These are phyloP conservation scores for Dactylellina leptospora DNA, from an alignment of 2,329 filamentous ascomycete genomes.

Conservation along the genomic window DNA sequence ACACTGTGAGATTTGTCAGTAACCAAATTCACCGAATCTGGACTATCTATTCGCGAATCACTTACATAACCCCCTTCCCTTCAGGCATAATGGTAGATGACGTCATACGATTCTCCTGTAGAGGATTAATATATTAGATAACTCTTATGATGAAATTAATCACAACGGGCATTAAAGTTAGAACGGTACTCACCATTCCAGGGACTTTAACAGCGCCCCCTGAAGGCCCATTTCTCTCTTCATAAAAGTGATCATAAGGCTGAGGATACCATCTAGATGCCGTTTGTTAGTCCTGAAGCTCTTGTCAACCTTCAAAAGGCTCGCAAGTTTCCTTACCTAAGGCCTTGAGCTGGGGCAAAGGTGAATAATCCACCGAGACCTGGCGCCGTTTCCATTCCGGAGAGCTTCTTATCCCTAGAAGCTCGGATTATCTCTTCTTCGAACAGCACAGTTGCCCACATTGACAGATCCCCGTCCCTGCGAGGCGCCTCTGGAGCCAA, in stretches of 20 bases:
- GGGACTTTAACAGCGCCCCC: constrained; percentile 35
- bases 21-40: background rate
- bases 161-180: too few relatives aligned
- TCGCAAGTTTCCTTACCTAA: constrained; percentile 39
- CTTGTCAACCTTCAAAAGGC: too few relatives aligned
- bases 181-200: constrained; percentile 32
- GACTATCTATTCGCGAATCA: background rate
- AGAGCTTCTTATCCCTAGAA: constrained; percentile 38
- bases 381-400: constrained; percentile 41
- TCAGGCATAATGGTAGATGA: constrained; percentile 50
- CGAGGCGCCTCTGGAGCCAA: constrained; percentile 34
- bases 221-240: constrained; percentile 46
- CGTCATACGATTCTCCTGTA: constrained; percentile 48
- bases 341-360: constrained; percentile 43
- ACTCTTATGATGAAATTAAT: background rate
- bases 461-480: constrained; percentile 36
- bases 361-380: constrained; percentile 44
- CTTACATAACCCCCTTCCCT: constrained; percentile 41
- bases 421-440: constrained; percentile 41
- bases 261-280: constrained; percentile 41
- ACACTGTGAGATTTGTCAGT: constrained; percentile 20
- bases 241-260: constrained; percentile 48
- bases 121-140: background rate
- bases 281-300: too few relatives aligned
- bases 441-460: constrained; percentile 34